Evolutionary conservation across 306 rosid genomes (phyloP), one percentile per base, ranked within the genome.

Genomic region (Acacia crassicarpa): DNA sequence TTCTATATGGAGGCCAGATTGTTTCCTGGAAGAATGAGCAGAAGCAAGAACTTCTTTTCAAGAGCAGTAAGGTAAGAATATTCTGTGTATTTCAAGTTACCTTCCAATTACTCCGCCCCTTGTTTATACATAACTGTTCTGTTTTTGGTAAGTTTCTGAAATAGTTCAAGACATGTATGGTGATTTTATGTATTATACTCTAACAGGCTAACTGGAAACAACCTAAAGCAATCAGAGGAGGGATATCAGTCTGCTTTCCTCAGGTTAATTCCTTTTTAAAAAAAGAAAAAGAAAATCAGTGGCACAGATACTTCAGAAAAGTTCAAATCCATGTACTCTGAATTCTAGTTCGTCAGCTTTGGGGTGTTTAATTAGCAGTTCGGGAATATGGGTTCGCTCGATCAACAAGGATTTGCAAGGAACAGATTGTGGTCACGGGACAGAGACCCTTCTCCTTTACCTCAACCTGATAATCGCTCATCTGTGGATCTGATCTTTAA

Each of bases 1-100:
- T 89, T 70, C 90, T 92, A 15, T 85, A 91, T 70, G 97, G 97
- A 61, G 97, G 92, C 30, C 95, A 89, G 80, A 85, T 92, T 54
- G 86, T 91, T 68, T 91, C 97, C 7, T 92, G 97, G 97, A 92
- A 92, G 87, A 92, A 91, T 85, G 90, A 89, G 40, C 44, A 86
- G 74, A 87, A 88, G 48, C 95, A 92, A 87, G 95, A 92, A 74
- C 83, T 91, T n/a, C 91, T 92, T 79, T 93, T 89, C 49, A 82
- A 77, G 91, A 89, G 97, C 86, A 91, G 90, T 35, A 93, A 91
- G 95, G 97, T 92, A 79, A 80, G 46, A 80, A 76, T 43, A 35
- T 15, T 63, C 20, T 63, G 40, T 30, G 19, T 30, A 63, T 30
- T 30, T 63, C 33, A 23, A 23, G 13, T 22, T 22, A 38, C 41